Base-by-base conservation (phyloP, 1,284 basidiomycete species). In the Earliella scabrosa region DNA sequence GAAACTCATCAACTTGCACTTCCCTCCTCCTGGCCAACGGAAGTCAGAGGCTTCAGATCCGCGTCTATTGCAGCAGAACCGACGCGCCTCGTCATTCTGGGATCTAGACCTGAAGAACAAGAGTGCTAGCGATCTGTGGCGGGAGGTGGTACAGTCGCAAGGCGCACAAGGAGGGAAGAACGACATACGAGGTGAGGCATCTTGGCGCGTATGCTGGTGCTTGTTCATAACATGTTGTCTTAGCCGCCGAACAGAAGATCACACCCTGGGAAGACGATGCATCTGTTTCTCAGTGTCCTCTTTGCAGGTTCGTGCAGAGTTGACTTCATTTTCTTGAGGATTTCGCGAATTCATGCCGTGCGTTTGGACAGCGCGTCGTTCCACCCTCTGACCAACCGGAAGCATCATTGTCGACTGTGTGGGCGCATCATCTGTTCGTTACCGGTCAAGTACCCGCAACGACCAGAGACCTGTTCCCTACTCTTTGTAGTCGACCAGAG, bases 361-460 rank as follows among this genome's bases (percentile, higher is more conserved):
- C 40, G 16, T 26, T 18, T 58, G 91, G 39, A 18, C 51, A 67
- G 89, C 31, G 82, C 92, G 0, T 82, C 88, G 0, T 99, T 99
- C 70, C 90, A 93, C 66, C 88, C 92, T 1, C 75, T 99, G 1
- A 92, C 93, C 0, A 97, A 95, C 58, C 87, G 97, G 16, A 97
- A 97, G 74, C 97, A 99, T 66, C 97, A 99, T 70, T 99, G 97
- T 72, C 87, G 97, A 9, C 77, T 98, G 6, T 99, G 97, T 65
- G 97, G 97, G 0, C 82, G 89, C 38, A 92, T 98, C 43, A 87
- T 98, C 3, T 99, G 97, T 68, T 92, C 96, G 1, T 80, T 97
- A 2, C 95, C 95, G 1, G 80, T 90, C 1, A 93, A 90, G 52
- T 80, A 77, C 3, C 86, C 89, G 0, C 87, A 87, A 53, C 81